Evolutionary conservation across 2,329 filamentous ascomycete genomes (phyloP).

Genomic region (Penicillium sp.): DNA sequence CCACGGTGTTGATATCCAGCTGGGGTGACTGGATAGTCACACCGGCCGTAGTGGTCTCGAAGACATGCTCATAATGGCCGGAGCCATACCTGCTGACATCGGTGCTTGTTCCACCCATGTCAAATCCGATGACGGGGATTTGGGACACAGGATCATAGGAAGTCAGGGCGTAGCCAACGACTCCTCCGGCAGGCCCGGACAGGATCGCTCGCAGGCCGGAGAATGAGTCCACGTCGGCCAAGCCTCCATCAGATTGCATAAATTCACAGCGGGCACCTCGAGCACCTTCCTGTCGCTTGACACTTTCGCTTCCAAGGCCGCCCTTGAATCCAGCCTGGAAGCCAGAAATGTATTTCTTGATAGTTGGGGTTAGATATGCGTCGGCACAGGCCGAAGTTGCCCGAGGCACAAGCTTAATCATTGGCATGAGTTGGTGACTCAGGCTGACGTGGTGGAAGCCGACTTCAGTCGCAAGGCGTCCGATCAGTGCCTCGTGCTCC

Average conservation of each 20-base stretch:
- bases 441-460: constrained; percentile 80
- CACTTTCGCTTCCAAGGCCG: constrained; percentile 69
- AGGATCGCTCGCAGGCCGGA: constrained; percentile 80
- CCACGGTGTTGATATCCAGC: constrained; percentile 86
- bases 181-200: constrained; percentile 86
- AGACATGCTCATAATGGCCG: constrained; percentile 83
- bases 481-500: constrained; percentile 74
- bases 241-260: constrained; percentile 80
- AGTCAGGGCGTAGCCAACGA: constrained; percentile 85
- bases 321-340: constrained; percentile 78
- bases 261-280: constrained; percentile 81
- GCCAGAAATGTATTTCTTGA: constrained; percentile 70
- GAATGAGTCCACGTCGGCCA: constrained; percentile 55
- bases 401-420: constrained; percentile 76
- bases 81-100: constrained; percentile 81
- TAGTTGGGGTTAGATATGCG: constrained; percentile 74
- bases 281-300: constrained; percentile 60
- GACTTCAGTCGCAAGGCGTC: constrained; percentile 69
- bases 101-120: constrained; percentile 88
- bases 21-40: constrained; percentile 87
- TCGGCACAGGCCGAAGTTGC: constrained; percentile 74
- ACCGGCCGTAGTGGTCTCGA: constrained; percentile 84
- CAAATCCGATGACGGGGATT: constrained; percentile 82
- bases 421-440: constrained; percentile 77
- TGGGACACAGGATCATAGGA: constrained; percentile 75